A percentile compares a stretch with the other conserved stretches of the same genome.
Conservation (phyloP, 345 rosid genomes). For the Viola odorata region DNA sequence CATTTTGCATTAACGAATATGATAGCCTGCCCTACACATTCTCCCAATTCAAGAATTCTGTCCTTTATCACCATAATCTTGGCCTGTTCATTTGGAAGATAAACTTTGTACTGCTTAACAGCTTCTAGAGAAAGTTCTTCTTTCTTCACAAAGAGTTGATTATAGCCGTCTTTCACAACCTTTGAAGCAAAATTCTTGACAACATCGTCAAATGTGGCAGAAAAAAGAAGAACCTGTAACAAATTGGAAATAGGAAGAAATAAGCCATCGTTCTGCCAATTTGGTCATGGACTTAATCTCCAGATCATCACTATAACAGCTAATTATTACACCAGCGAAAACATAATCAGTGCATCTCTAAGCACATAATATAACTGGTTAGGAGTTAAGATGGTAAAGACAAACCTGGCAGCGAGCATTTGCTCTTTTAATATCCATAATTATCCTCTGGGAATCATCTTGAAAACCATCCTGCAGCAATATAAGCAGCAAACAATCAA, state of each 20-base stretch:
- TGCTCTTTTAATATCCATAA: constrained; percentile 66
- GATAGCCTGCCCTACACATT: constrained; percentile 75
- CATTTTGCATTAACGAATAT: constrained; percentile 64
- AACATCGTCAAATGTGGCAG: constrained; percentile 79
- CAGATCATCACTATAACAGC: neutral
- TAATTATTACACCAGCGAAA: neutral
- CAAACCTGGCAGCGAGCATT: constrained; percentile 69
- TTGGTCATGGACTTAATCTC: neutral
- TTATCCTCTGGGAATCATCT: constrained; percentile 81
- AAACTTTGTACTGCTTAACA: constrained; percentile 87
- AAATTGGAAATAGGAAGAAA: constrained; percentile 2
- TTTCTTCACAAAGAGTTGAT: constrained; percentile 85
- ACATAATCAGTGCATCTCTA: too few species aligned
- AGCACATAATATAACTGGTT: too few species aligned
- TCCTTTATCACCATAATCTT: constrained; percentile 73
- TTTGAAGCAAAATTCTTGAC: constrained; percentile 75
- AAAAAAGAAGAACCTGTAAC: constrained; percentile 76
- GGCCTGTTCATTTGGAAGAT: constrained; percentile 66
- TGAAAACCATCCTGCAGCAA: constrained; percentile 82
- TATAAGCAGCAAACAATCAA: constrained; percentile 5
- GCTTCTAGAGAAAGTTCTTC: constrained; percentile 82
- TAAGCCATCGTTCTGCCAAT: neutral
- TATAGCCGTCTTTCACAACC: constrained; percentile 49
- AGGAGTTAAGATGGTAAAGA: neutral
- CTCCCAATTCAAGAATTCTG: constrained; percentile 79